Evolutionary conservation across 768 basidiomycete genomes (phyloP).

Genomic region (Lyophyllum decastes): DNA sequence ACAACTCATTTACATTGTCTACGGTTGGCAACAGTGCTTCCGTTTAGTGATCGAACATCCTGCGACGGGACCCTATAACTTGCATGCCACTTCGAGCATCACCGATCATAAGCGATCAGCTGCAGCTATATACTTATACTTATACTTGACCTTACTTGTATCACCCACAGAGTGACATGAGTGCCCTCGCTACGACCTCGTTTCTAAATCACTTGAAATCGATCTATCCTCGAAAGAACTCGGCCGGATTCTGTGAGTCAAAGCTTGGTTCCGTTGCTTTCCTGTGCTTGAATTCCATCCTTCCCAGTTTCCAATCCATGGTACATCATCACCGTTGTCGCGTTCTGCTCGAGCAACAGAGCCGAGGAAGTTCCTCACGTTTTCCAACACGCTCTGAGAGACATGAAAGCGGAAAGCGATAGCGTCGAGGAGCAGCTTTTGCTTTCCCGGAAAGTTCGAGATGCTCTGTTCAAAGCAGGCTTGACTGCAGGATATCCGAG

Average conservation of each 20-base stretch:
- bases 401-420: conserved; percentile 34
- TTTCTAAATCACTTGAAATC: conserved; percentile 47
- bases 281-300: background rate
- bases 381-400: conserved; percentile 48
- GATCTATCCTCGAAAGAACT: conserved; percentile 38
- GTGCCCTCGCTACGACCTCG: conserved; percentile 35
- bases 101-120: too few species aligned
- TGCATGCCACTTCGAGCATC: too few species aligned
- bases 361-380: conserved; percentile 60
- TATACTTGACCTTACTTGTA: too few species aligned
- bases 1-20: too few species aligned
- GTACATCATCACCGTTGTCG: conserved; percentile 59
- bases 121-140: too few species aligned
- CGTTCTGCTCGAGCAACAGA: conserved; percentile 58
- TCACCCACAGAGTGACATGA: conserved; percentile 7
- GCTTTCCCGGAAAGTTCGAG: conserved; percentile 58
- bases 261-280: background rate
- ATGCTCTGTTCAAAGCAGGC: conserved; percentile 64
- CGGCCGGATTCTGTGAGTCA: conserved; percentile 12
- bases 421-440: conserved; percentile 35
- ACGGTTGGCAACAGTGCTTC: too few species aligned
- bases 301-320: conserved; percentile 44
- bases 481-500: conserved; percentile 58
- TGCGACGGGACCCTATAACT: too few species aligned
- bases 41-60: too few species aligned